phyloP scores from a whole-genome alignment of 768 basidiomycete species.

The Mycena rosella region DNA sequence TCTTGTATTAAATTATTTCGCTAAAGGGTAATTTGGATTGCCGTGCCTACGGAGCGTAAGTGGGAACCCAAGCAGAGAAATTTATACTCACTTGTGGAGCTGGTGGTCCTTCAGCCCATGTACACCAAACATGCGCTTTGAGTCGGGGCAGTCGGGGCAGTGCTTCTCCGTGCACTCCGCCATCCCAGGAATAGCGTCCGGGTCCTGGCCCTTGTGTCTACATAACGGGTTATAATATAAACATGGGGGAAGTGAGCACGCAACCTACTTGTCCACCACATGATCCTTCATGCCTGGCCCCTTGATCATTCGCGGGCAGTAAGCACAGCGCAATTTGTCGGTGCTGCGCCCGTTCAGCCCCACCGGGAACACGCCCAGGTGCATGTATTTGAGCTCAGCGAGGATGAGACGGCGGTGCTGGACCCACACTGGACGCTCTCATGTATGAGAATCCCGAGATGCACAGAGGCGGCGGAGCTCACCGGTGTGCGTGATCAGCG shows the following conservation, averaged over 20 bases:
- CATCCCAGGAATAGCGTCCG: constrained; percentile 4
- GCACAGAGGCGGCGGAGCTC: too few relatives aligned
- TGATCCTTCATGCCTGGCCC: constrained; percentile 9
- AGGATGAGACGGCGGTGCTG: not conserved
- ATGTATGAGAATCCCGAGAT: not conserved
- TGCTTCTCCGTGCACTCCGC: not conserved
- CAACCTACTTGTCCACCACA: constrained; percentile 9
- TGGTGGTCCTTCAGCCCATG: constrained; percentile 17
- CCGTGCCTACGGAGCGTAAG: not conserved
- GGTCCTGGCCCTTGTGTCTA: constrained; percentile 14
- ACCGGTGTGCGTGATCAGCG: too few relatives aligned
- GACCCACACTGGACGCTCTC: constrained; percentile 17
- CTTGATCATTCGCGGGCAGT: constrained; percentile 13
- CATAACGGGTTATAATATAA: not conserved
- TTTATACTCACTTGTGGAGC: not conserved
- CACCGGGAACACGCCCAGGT: constrained; percentile 1
- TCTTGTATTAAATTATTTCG: not conserved
- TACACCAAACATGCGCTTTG: not conserved
- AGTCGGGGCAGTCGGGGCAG: constrained; percentile 14
- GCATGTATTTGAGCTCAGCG: not conserved
- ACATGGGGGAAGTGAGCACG: not conserved
- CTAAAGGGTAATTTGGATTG: not conserved
- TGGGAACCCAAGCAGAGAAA: not conserved
- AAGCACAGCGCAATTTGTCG: constrained; percentile 16
- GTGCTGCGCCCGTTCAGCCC: not conserved